phyloP scores from a whole-genome alignment of 2,329 filamentous ascomycete species.

The Aureobasidium zeae region DNA sequence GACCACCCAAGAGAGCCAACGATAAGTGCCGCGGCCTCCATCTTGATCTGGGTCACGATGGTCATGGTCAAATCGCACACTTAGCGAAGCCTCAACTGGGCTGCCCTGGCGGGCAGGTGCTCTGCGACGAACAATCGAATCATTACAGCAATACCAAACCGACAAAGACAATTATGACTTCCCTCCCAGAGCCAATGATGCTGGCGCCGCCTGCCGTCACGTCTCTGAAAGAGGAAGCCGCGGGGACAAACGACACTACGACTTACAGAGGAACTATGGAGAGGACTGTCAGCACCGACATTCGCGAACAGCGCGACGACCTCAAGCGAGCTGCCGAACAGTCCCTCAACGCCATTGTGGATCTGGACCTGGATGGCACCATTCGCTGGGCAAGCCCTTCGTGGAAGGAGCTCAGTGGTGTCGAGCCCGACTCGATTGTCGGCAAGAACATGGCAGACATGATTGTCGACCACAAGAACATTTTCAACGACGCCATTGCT shows the following conservation, averaged over 20 bases:
- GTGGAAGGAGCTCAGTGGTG: constrained; percentile 89
- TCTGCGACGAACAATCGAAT: constrained; percentile 11
- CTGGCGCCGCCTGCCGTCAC: constrained; percentile 37
- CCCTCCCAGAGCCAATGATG: constrained; percentile 18
- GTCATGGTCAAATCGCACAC: constrained; percentile 13
- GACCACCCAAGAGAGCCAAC: not conserved
- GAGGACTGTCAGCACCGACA: constrained; percentile 71
- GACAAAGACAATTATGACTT: constrained; percentile 10
- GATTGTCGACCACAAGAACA: constrained; percentile 67
- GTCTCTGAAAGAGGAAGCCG: constrained; percentile 35
- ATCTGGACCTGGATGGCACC: constrained; percentile 79
- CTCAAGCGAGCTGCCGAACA: constrained; percentile 92
- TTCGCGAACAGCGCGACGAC: constrained; percentile 86
- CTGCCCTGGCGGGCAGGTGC: constrained; percentile 17
- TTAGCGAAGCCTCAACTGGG: constrained; percentile 13
- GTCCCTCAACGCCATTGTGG: constrained; percentile 91
- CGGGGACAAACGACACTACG: constrained; percentile 12
- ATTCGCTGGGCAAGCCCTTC: constrained; percentile 96
- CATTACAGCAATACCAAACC: not conserved
- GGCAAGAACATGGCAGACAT: constrained; percentile 72
- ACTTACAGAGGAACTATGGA: constrained; percentile 37
- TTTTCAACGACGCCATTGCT: constrained; percentile 76
- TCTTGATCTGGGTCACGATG: constrained; percentile 16
- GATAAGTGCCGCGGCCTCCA: constrained; percentile 7
- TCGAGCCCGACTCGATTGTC: constrained; percentile 59